Evolutionary conservation across 306 rosid species (phyloP), one percentile per base, ranked within the genome.

Genomic region (Vigna radiata): DNA sequence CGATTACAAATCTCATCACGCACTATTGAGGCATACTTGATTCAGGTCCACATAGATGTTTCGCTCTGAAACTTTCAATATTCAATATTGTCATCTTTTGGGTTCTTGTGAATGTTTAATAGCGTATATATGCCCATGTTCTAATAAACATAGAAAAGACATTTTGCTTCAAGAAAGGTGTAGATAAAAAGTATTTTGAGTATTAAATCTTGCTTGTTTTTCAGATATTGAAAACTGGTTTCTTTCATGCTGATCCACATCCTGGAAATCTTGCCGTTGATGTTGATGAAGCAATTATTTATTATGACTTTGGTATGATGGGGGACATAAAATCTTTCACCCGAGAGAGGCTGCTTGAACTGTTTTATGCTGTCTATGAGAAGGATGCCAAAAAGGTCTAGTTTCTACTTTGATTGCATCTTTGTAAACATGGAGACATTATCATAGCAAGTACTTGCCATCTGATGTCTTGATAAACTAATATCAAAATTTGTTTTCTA

Each of bases 281-380:
- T 72, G 84, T 83, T 67, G 96, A 94, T 66, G 93, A 91, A 86
- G 70, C 94, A 41, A 77, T 94, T 61, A 94, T 94, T 78, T 91
- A 91, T 78, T 94, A 94, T 78, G 98, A 94, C 86, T 94, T 94
- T 82, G 98, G 98, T 73, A 94, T 91, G 98, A 91, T 91, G 98
- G 98, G 98, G 52, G 96, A 90, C 70, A 94, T 94, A 77, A 91
- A 94, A 75, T 74, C 96, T 39, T 94, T 94, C 85, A 94, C 98
- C 56, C 81, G 94, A 27, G 94, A 89, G 90, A 87, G 96, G 79
- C 78, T 94, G 83, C 94, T 94, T 29, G 98, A 91, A 64, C 94
- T 94, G 76, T 94, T 94, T 48, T 91, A 94, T 84, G 72, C 93
- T 47, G 77, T 94, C 81, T 94, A 89, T 77, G 98, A 94, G 80